These are phyloP conservation scores for Claviceps arundinis DNA, from an alignment of 2,329 filamentous ascomycete species.

Conservation along the genomic window DNA sequence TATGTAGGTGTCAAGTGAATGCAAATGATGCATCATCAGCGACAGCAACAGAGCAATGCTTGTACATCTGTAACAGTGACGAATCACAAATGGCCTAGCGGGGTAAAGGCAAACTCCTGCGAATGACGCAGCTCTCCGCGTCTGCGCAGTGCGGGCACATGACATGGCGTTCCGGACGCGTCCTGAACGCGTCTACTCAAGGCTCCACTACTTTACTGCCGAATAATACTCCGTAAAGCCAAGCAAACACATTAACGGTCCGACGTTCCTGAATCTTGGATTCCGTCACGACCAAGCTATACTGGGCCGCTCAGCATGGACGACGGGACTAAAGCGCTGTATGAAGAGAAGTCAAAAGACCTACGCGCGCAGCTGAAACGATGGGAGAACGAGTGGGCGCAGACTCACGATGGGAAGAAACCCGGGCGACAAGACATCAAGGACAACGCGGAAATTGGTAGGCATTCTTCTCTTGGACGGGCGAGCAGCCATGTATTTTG, in stretches of 20 bases:
- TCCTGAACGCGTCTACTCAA: background rate
- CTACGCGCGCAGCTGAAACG: constrained; percentile 58
- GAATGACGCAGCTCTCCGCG: too few species aligned
- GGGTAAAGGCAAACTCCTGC: too few species aligned
- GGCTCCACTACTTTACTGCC: background rate
- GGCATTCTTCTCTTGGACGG: constrained; percentile 6
- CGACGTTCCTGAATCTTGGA: background rate
- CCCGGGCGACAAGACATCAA: constrained; percentile 66
- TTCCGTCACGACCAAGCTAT: background rate
- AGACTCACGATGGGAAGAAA: constrained; percentile 51
- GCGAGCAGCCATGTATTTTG: background rate
- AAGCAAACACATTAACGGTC: background rate
- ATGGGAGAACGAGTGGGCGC: constrained; percentile 60
- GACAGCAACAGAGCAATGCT: background rate
- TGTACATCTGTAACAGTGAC: too few species aligned
- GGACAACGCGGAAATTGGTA: constrained; percentile 57
- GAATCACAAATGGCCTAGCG: too few species aligned
- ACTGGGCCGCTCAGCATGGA: constrained; percentile 28
- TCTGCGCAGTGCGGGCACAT: too few species aligned
- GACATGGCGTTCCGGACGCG: background rate
- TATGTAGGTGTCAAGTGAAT: background rate
- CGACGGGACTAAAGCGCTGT: constrained; percentile 26
- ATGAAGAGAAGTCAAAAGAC: constrained; percentile 36
- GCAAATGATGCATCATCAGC: background rate
- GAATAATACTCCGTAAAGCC: too few species aligned